Base-by-base conservation (phyloP, 2,329 filamentous ascomycete species). In the Ophiostoma fasciatum region DNA sequence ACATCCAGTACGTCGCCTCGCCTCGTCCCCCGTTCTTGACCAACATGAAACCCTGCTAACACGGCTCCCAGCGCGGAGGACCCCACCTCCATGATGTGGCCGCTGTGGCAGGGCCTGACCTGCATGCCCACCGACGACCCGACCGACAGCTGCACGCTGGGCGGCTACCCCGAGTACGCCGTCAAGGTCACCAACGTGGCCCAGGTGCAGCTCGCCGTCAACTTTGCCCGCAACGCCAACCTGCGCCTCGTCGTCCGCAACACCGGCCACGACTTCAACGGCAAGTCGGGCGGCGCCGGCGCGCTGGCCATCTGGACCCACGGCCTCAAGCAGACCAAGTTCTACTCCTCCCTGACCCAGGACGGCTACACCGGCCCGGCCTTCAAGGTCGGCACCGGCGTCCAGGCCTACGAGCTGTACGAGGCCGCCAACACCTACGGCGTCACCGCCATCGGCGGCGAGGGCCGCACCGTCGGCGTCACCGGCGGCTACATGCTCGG, bases 401-500 rank as follows among this genome's bases (percentile, higher is more conserved):
- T 59, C 59, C 36, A 43, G 59, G 7, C 74, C 8, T 58, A 53
- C 25, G 68, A 74, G 41, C 50, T 70, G 2, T 73, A 73, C 45
- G 59, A 59, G 21, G 60, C 59, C 27, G 68, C 66, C 2, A 47
- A 63, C 11, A 50, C 51, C 1, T 48, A 63, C 23, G 63, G 61
- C 1, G 55, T 67, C 31, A 59, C 57, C 0, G 58, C 72, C 2
- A 61, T 74, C 4, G 66, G 63, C 37, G 71, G 71, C 9, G 66
- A 68, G 1, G 76, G 72, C 40, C 70, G 71, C 0, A 63, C 62
- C 6, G 69, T 75, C 10, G 71, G 71, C 6, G 60, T 72, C 9
- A 59, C 58, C 1, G 71, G 70, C 25, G 71, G 71, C 0, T 70
- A 75, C 45, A 63, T 68, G 4, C 72, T 68, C 41, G 31, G 41